Evolutionary conservation across 2,329 filamentous ascomycete species (phyloP), one percentile per base, ranked within the genome.

Genomic region (Penicillium sp.): DNA sequence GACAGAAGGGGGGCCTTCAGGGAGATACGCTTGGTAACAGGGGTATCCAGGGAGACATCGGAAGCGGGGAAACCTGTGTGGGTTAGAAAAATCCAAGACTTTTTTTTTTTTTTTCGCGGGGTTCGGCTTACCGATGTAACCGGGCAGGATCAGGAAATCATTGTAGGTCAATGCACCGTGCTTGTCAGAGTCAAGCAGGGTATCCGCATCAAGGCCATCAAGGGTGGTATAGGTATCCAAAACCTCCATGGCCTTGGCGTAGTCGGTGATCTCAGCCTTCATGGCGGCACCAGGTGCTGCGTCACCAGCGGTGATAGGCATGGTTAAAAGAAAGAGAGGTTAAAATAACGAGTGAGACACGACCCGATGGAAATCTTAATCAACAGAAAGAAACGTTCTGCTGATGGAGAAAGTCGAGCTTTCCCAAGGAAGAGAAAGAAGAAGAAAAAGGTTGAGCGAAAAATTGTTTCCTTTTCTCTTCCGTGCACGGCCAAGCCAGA

Each of bases 131-230:
- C 83, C 94, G 80, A 99, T 97, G 81, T 97, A 96, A 74, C 95
- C 95, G 58, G 94, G 94, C 61, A 99, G 84, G 70, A 99, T 81
- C 62, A 99, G 87, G 82, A 99, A 99, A 79, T 99, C 94, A 78
- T 99, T 99, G 84, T 97, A 99, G 58, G 93, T 97, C 72, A 99
- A 83, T 70, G 94, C 94, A 61, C 94, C 94, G 72, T 92, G 90
- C 78, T 88, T 89, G 80, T 89, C 89, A 65, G 93, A 92, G 81
- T 99, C 90, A 75, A 97, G 86, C 68, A 99, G 84, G 64, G 91
- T 87, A 72, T 91, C 82, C 70, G 95, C 86, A 74, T 91, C 86
- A 69, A 99, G 88, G 59, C 94, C 94, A 85, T 99, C 94, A 68
- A 81, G 83, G 74, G 83, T 82, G 65, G 87, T 75, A 77, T 96